phyloP scores from a whole-genome alignment of 345 rosid genomes.

The Gynandropsis gynandra region DNA sequence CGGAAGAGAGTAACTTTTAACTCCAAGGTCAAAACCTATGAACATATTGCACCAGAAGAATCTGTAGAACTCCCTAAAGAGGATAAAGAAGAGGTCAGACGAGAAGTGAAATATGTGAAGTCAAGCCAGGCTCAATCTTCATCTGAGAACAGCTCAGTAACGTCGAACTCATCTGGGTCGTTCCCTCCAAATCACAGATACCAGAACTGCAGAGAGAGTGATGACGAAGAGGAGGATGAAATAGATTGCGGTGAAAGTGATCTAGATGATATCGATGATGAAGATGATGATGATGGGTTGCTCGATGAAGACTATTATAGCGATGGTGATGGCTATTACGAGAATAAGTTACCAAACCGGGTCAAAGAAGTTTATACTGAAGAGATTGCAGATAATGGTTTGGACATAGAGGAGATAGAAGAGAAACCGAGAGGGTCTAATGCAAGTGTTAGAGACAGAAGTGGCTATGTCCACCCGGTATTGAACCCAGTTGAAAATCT shows the following conservation, averaged over 20 bases:
- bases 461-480: constrained; percentile 51
- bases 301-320: constrained; percentile 26
- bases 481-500: constrained; percentile 87
- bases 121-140: constrained; percentile 35
- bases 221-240: constrained; percentile 48
- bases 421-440: constrained; percentile 24
- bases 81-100: constrained; percentile 24
- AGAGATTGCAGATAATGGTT: constrained; percentile 26
- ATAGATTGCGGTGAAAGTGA: constrained; percentile 34
- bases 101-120: constrained; percentile 23
- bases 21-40: constrained; percentile 55
- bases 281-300: constrained; percentile 2
- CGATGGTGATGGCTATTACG: constrained; percentile 29
- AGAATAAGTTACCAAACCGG: constrained; percentile 16
- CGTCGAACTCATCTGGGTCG: constrained; percentile 43
- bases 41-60: constrained; percentile 41
- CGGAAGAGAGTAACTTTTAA: constrained; percentile 78
- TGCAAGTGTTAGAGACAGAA: constrained; percentile 39
- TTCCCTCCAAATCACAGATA: constrained; percentile 63
- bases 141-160: constrained; percentile 40
- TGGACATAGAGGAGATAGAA: constrained; percentile 22
- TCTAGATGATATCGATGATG: constrained; percentile 34
- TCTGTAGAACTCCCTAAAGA: constrained; percentile 27
- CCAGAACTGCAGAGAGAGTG: constrained; percentile 63
- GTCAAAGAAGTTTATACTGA: constrained; percentile 12